phyloP scores from a whole-genome alignment of 176 grass and related monocot genomes.

The Otatea glauca region DNA sequence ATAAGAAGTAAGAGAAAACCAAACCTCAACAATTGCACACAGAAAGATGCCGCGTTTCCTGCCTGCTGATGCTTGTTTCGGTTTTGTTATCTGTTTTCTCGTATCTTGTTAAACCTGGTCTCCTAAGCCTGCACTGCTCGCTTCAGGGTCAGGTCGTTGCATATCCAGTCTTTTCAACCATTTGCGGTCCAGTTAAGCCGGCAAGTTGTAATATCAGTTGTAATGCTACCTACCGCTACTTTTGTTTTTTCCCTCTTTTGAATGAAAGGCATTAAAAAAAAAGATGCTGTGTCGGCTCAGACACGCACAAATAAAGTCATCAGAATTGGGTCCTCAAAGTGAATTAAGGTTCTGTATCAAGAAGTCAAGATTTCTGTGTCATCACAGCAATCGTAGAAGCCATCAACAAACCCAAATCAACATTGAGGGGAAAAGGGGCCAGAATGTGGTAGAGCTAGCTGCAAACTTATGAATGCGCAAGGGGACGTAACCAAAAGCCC shows the following conservation, averaged over 20 bases:
- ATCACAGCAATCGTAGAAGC: slow-evolving; percentile 46
- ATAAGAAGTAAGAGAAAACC: not conserved
- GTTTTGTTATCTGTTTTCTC: too few relatives aligned
- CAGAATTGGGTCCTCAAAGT: slow-evolving; percentile 48
- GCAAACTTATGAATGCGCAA: slow-evolving; percentile 3
- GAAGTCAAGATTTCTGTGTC: slow-evolving; percentile 44
- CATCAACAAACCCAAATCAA: not conserved
- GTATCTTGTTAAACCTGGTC: too few relatives aligned
- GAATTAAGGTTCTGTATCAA: slow-evolving; percentile 50
- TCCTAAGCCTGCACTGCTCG: too few relatives aligned
- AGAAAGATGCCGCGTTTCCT: not conserved
- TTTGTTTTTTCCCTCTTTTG: too few relatives aligned
- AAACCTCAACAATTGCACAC: not conserved
- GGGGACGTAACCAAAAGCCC: slow-evolving; percentile 48
- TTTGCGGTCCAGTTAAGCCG: too few relatives aligned
- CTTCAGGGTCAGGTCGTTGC: too few relatives aligned
- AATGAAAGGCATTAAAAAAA: not conserved
- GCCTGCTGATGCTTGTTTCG: too few relatives aligned
- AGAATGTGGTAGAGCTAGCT: not conserved
- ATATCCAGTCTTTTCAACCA: too few relatives aligned
- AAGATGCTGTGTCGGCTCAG: slow-evolving; percentile 52
- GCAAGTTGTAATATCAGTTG: too few relatives aligned
- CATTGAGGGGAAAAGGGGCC: not conserved
- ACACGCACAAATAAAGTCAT: slow-evolving; percentile 85
- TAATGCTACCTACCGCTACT: too few relatives aligned